phyloP scores from a whole-genome alignment of 2,329 filamentous ascomycete species.

The Pestalotiopsis sp. region DNA sequence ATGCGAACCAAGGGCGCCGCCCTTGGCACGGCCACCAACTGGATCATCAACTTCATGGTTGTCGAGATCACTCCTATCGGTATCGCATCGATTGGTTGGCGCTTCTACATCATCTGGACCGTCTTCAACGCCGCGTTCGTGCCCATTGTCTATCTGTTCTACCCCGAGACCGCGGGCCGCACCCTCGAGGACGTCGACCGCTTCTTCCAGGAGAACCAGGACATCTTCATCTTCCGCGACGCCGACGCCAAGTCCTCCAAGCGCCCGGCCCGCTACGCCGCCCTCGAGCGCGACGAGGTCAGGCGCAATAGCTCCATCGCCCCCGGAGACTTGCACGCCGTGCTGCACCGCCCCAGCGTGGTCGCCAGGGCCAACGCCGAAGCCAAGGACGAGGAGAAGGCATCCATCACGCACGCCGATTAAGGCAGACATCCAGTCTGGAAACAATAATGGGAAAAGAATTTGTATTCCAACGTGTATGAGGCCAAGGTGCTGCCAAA shows the following conservation, averaged over 20 bases:
- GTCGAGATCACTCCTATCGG: conserved; percentile 36
- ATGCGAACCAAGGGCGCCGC: conserved; percentile 37
- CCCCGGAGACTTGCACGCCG: conserved; percentile 14
- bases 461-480: too few species aligned
- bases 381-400: conserved; percentile 18
- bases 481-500: too few species aligned
- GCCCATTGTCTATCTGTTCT: conserved; percentile 30
- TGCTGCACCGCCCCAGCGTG: conserved; percentile 13
- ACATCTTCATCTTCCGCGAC: conserved; percentile 24
- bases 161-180: conserved; percentile 18
- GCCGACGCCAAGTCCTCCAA: conserved; percentile 24
- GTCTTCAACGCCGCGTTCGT: conserved; percentile 45
- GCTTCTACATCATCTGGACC: conserved; percentile 53
- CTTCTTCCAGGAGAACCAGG: conserved; percentile 29
- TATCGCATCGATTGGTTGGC: conserved; percentile 46
- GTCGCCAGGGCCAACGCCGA: conserved; percentile 11
- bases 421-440: not conserved
- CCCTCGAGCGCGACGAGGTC: conserved; percentile 28
- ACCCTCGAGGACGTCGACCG: conserved; percentile 26
- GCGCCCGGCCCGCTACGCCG: conserved; percentile 22
- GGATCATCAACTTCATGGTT: conserved; percentile 36
- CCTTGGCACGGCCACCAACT: conserved; percentile 35
- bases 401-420: conserved; percentile 13
- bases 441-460: too few species aligned
- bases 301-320: conserved; percentile 18